These are phyloP conservation scores for Choiromyces venosus DNA, from an alignment of 495 filamentous ascomycete species.

Conservation along the genomic window DNA sequence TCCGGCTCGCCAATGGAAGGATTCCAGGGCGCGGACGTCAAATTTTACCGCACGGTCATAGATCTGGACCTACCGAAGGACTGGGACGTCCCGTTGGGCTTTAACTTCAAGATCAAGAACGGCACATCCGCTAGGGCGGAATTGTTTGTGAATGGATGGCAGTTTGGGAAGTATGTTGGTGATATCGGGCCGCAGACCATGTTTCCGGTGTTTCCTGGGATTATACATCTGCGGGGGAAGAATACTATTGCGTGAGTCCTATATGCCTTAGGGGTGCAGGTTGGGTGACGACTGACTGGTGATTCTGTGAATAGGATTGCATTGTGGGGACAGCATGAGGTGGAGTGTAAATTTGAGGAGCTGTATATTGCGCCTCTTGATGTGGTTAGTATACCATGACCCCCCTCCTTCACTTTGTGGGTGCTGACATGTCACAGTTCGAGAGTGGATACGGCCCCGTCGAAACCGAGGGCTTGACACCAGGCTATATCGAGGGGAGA, in stretches of 20 bases:
- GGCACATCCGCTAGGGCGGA: constrained; percentile 41
- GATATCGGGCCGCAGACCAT: constrained; percentile 67
- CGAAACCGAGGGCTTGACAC: constrained; percentile 25
- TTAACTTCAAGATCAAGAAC: constrained; percentile 39
- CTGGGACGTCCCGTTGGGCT: constrained; percentile 53
- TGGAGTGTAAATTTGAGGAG: constrained; percentile 20
- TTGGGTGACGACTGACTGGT: constrained; percentile 3
- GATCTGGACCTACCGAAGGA: constrained; percentile 51
- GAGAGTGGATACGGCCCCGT: constrained; percentile 28
- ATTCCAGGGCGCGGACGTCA: constrained; percentile 44
- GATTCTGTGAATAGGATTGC: constrained; percentile 19
- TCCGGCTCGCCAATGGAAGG: constrained; percentile 41
- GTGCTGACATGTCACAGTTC: constrained; percentile 13
- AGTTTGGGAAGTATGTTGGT: constrained; percentile 42
- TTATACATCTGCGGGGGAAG: constrained; percentile 58
- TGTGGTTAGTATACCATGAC: constrained; percentile 6
- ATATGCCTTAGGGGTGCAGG: no score
- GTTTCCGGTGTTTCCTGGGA: constrained; percentile 64
- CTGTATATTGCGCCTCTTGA: constrained; percentile 20
- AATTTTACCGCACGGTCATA: constrained; percentile 53
- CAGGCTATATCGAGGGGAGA: constrained; percentile 23
- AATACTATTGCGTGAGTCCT: constrained; percentile 52
- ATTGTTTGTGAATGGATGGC: constrained; percentile 47
- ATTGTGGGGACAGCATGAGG: constrained; percentile 23
- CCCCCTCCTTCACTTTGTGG: not conserved